Base-by-base conservation (phyloP, 2,329 filamentous ascomycete genomes). In the Botrytis porri region DNA sequence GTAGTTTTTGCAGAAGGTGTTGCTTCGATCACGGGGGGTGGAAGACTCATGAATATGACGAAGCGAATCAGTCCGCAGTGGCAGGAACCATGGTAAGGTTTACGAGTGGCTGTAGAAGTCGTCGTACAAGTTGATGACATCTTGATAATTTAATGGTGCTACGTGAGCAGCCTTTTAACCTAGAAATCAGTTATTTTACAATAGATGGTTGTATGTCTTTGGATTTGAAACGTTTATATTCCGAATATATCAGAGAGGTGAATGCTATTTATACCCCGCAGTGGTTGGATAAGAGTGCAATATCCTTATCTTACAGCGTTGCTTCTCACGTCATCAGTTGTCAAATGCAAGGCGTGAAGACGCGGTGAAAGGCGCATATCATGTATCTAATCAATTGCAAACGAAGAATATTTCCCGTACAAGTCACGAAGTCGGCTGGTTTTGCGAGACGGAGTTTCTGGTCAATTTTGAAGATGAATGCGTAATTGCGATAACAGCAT, bases 11-110 rank as follows among this genome's bases (percentile, higher is more conserved):
- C 45, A 32, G 25, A 20, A 35, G 74, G 41, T 63, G 70, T 74
- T 16, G 74, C 74, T 66, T 76, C 76, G 67, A 79, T 79, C 74
- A 75, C 71, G 18, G 74, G 71, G 0, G 77, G 77, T 69, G 85
- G 85, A 8, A 86, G 80, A 7, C 81, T 83, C 64, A 86, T 79
- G 67, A 82, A 83, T 73, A 83, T 76, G 63, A 85, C 79, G 76
- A 86, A 87, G 72, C 81, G 80, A 25, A 82, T 82, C 35, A 77
- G 72, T 64, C 84, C 84, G 77, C 85, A 86, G 76, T 86, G 85
- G 77, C 85, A 86, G 25, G 84, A 86, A 54, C 85, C 85, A 5
- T 75, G 80, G 71, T 77, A 81, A 5, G 79, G 75, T 16, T 75
- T 75, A 32, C 78, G 78, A 1, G 72, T 73, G 41, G 73, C 22